Conservation (phyloP, 768 basidiomycete species). For the Boletus vermiculosoides region DNA sequence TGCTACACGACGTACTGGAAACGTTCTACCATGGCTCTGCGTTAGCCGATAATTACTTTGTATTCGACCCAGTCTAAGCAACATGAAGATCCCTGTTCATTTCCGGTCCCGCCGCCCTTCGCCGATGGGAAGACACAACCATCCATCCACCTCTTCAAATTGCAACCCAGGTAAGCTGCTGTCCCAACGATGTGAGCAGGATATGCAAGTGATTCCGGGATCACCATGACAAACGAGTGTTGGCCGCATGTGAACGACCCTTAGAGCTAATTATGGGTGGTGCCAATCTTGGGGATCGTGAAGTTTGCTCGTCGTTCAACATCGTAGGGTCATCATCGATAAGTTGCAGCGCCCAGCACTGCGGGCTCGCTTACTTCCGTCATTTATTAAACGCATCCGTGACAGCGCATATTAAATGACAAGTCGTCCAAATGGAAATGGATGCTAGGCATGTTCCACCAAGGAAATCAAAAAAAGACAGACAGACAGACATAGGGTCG, state of each 20-base stretch:
- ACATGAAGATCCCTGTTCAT: background rate
- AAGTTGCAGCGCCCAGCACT: background rate
- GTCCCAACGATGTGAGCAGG: background rate
- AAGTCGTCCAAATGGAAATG: background rate
- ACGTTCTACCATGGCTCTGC: background rate
- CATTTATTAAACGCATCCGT: constrained; percentile 8
- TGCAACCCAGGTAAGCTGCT: background rate
- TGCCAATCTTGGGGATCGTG: background rate
- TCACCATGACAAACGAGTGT: background rate
- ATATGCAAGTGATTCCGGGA: background rate
- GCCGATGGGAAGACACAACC: background rate
- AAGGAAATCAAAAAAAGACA: background rate
- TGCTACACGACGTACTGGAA: background rate
- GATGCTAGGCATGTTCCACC: background rate
- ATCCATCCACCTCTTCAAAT: background rate
- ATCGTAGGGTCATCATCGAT: background rate
- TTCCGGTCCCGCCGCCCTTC: background rate
- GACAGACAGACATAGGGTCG: background rate
- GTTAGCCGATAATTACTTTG: background rate
- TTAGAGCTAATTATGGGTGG: constrained; percentile 1
- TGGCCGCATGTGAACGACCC: background rate
- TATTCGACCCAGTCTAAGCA: background rate
- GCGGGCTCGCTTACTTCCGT: constrained; percentile 6
- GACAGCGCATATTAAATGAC: background rate
- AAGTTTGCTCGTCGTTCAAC: background rate